A percentile compares a stretch with the other conserved stretches of the same genome.
These are phyloP conservation scores for Pseudohyphozyma bogoriensis DNA, from an alignment of 768 basidiomycete genomes.

Conservation along the genomic window DNA sequence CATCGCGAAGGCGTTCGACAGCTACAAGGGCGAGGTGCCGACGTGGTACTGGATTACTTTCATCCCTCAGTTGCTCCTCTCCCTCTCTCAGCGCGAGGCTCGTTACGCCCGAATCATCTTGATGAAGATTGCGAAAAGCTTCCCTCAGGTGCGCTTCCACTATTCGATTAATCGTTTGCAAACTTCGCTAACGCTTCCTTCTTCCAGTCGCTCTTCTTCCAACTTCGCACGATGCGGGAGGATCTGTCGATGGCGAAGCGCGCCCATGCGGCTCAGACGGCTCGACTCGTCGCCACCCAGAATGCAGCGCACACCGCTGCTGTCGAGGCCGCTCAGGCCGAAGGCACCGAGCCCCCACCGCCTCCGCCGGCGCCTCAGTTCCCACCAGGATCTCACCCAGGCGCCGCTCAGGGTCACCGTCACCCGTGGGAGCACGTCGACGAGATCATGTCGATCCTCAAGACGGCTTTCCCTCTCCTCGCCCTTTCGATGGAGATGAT, in stretches of 20 bases:
- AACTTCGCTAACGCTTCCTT: not conserved
- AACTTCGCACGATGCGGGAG: constrained; percentile 71
- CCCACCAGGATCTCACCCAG: constrained; percentile 3
- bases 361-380: not conserved
- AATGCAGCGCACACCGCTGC: constrained; percentile 20
- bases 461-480: constrained; percentile 89
- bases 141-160: constrained; percentile 62
- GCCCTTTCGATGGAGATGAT: constrained; percentile 93
- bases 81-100: constrained; percentile 81
- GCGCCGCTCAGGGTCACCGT: constrained; percentile 9
- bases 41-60: constrained; percentile 99
- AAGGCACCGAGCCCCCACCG: constrained; percentile 18
- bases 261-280: constrained; percentile 31
- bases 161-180: not conserved
- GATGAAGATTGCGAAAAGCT: constrained; percentile 76
- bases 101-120: constrained; percentile 85
- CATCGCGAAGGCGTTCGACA: constrained; percentile 42
- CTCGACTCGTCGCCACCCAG: constrained; percentile 19
- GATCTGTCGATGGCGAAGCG: constrained; percentile 46
- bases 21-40: constrained; percentile 88
- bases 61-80: constrained; percentile 83
- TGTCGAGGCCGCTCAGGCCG: constrained; percentile 24
- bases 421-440: constrained; percentile 86
- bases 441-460: constrained; percentile 82
- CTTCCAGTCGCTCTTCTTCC: constrained; percentile 82